Base-by-base conservation (phyloP, 2,329 filamentous ascomycete genomes). In the Volutella citrinella region DNA sequence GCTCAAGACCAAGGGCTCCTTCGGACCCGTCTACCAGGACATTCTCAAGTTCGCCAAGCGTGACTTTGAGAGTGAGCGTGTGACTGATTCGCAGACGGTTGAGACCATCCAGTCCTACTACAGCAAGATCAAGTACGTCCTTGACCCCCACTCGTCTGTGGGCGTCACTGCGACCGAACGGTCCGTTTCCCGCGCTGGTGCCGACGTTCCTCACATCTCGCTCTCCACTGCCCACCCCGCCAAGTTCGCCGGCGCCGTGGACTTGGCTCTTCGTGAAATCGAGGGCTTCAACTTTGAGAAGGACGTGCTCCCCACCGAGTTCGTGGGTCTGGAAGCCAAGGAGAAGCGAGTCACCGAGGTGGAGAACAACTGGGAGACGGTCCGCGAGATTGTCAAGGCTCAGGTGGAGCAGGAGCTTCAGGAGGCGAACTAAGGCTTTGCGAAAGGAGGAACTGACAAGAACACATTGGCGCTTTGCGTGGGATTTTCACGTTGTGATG, bases 201-300 rank as follows among this genome's bases (percentile, higher is more conserved):
- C 70, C 4, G 67, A 68, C 12, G 65, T 82, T 32, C 70, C 64
- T n/a, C 85, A 95, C 60, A 84, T 98, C 52, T 82, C 88, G 2
- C 78, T 98, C 4, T 87, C 90, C 3, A 98, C 93, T 3, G 93
- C 93, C 4, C 93, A 98, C 63, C 91, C 93, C 1, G 93, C 91
- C 42, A 98, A 98, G 64, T 98, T 98, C 56, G 81, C 84, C 1
- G 78, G 79, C 19, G 90, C 90, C 0, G 91, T 98, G 3, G 84
- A 90, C 49, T 52, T 84, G 29, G 89, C 91, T 0, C 69, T 97
- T 40, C 75, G 80, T 45, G 76, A 76, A 8, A 73, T 86, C 56
- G 60, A 74, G n/a, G 80, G 74, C 2, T 96, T 94, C 52, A 74
- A 79, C 49, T 95, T 95, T 57, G 70, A 78, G 24, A 62, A 73